phyloP scores from a whole-genome alignment of 1,139 yeast genomes.

The Suhomyces yuchorum region DNA sequence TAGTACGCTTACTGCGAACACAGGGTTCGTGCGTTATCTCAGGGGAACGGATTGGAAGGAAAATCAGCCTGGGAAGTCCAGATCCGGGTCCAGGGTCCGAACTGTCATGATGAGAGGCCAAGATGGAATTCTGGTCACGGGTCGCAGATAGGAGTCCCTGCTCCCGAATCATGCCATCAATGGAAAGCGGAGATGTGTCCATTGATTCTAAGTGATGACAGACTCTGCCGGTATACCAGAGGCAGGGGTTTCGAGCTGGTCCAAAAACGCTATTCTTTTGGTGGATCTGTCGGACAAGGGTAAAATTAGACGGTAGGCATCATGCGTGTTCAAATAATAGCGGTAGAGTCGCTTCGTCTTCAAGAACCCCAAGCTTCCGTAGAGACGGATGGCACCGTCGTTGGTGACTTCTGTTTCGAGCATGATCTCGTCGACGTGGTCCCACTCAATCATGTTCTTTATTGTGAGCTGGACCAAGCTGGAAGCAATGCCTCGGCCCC shows the following conservation, averaged over 20 bases:
- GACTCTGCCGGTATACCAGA: background rate
- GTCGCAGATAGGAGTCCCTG: background rate
- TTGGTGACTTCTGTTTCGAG: constrained; percentile 91
- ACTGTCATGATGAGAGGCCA: background rate
- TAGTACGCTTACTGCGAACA: too few relatives aligned
- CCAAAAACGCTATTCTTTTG: constrained; percentile 37
- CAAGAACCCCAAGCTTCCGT: constrained; percentile 86
- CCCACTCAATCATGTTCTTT: constrained; percentile 59
- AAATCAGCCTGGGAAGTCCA: background rate
- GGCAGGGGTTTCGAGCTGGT: constrained; percentile 8
- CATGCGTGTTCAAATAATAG: constrained; percentile 88
- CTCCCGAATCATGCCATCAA: background rate
- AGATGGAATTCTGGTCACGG: background rate
- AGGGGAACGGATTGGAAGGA: background rate
- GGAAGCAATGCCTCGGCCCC: constrained; percentile 85
- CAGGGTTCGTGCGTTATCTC: background rate
- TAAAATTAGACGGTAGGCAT: constrained; percentile 71
- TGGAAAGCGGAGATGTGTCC: background rate
- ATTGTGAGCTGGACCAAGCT: constrained; percentile 64
- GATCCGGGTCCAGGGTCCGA: background rate
- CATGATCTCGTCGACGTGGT: constrained; percentile 80
- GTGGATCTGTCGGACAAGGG: constrained; percentile 36
- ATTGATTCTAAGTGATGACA: background rate
- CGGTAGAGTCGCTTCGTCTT: constrained; percentile 79
- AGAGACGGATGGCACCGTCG: constrained; percentile 70